Evolutionary conservation across 1,284 basidiomycete species (phyloP).

Genomic region (Lignosus rhinocerotis): DNA sequence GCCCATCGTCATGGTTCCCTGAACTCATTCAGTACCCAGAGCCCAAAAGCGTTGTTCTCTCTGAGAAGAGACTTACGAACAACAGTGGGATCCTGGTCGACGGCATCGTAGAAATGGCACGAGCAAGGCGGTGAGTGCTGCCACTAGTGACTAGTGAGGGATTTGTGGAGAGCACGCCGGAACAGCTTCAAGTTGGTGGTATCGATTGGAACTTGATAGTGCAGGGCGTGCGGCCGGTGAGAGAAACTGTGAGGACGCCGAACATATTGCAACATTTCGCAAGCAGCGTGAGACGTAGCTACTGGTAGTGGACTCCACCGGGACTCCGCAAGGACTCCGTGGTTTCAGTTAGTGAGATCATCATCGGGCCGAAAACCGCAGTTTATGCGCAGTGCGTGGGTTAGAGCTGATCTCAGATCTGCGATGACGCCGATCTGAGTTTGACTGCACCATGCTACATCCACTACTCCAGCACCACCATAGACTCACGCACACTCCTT

Average conservation of each 20-base stretch:
- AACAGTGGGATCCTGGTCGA: constrained; percentile 16
- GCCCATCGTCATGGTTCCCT: constrained; percentile 56
- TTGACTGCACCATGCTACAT: neutral
- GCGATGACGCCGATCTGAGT: neutral
- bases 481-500: neutral
- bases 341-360: neutral
- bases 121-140: neutral
- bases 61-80: constrained; percentile 2
- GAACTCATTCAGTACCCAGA: neutral
- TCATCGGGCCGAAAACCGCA: neutral
- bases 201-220: constrained; percentile 8
- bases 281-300: too few relatives aligned
- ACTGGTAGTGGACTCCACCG: too few relatives aligned
- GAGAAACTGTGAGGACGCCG: too few relatives aligned
- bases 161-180: neutral
- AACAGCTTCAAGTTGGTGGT: constrained; percentile 4
- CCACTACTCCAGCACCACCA: too few relatives aligned
- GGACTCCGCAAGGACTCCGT: too few relatives aligned
- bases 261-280: too few relatives aligned
- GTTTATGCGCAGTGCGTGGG: neutral
- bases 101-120: constrained; percentile 1
- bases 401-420: constrained; percentile 17
- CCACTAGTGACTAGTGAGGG: neutral
- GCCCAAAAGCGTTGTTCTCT: neutral
- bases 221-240: neutral